Evolutionary conservation across 2,329 filamentous ascomycete genomes (phyloP), one percentile per base, ranked within the genome.

Genomic region (Cladosporium sp.): DNA sequence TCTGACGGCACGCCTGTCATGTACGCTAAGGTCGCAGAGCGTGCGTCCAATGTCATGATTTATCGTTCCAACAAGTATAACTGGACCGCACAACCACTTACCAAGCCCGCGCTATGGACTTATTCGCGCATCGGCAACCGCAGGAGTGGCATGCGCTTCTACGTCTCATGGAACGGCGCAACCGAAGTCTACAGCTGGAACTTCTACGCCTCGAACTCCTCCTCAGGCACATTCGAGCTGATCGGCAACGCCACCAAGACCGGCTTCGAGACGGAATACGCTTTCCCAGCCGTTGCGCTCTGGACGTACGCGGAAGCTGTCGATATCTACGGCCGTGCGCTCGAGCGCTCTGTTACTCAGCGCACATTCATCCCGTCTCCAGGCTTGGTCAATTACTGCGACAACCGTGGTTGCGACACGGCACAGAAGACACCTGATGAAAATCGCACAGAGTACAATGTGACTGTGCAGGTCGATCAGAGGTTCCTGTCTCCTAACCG

Each of bases 11-110:
- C 79, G 10, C 73, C 82, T 3, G 76, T 88, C 21, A 86, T 86
- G 78, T 83, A 87, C 66, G 79, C 77, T 6, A 83, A 84, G 70
- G 77, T 86, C 71, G 80, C 70, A 57, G 67, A 75, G 73, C 66
- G 72, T 74, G 70, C 74, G 73, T 72, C 74, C 57, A 76, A 70
- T 70, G 80, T 84, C 2, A 80, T 83, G 71, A 85, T 83, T 62
- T 88, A 88, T 70, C 81, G 86, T 36, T 82, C 81, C 2, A 84
- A 83, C 74, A 85, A 84, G 71, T 82, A 79, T 68, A 77, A 81
- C 64, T 89, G 86, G 84, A 79, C 80, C 3, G 84, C 82, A 0
- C 73, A 77, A 12, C 84, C 85, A 2, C 59, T 74, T 0, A 77
- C 74, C n/a, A 82, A 79, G 21, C 79, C 75, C 59, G 75, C 65